Conservation (phyloP, 306 rosid species). For the Abrus pulchellus region DNA sequence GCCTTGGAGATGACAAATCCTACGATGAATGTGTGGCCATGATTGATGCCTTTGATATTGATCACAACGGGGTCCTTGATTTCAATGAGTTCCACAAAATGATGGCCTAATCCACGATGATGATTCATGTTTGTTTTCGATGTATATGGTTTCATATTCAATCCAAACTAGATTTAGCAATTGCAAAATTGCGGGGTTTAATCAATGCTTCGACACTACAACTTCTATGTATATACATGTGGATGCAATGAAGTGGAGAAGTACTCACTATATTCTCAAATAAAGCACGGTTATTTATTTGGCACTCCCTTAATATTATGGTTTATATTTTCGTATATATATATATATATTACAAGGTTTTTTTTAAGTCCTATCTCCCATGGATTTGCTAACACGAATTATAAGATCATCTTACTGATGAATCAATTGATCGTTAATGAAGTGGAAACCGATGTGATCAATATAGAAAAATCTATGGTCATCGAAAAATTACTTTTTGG, state of each 20-base stretch:
- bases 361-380: no score
- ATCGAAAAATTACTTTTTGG: no score
- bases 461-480: no score
- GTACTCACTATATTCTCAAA: not conserved
- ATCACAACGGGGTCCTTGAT: slow-evolving; percentile 79
- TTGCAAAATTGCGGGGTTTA: not conserved
- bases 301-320: not conserved
- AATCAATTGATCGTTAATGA: not conserved
- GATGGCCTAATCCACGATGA: slow-evolving; percentile 58
- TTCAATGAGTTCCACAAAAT: slow-evolving; percentile 77
- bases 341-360: not conserved
- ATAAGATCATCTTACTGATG: not conserved
- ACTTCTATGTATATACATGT: slow-evolving; percentile 1
- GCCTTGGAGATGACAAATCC: slow-evolving; percentile 74
- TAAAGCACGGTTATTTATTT: not conserved
- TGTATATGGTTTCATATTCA: not conserved
- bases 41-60: slow-evolving; percentile 71
- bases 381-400: no score
- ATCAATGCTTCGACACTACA: slow-evolving; percentile 1
- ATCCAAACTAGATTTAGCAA: slow-evolving; percentile 16
- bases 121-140: not conserved
- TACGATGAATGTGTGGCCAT: slow-evolving; percentile 71
- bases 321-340: not conserved
- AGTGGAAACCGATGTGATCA: no score
- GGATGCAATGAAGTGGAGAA: not conserved